A percentile compares a stretch with the other conserved stretches of the same genome.
Conservation (phyloP, 345 rosid genomes). For the Dimocarpus longan region DNA sequence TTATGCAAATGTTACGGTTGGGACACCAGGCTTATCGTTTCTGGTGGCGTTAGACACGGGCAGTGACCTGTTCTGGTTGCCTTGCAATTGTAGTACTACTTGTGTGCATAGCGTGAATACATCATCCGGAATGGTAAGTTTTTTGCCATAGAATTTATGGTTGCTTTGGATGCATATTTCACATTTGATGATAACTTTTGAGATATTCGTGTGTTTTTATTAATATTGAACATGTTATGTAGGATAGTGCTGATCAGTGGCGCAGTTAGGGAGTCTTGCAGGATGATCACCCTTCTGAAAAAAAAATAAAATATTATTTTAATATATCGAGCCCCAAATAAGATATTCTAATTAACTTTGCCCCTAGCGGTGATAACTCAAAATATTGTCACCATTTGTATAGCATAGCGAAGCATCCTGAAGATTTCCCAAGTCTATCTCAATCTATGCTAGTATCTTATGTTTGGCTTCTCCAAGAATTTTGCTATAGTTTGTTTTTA, state of each 20-base stretch:
- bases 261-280: no score
- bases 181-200: background rate
- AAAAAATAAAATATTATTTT: no score
- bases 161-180: background rate
- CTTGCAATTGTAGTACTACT: slow-evolving; percentile 66
- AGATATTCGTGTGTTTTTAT: background rate
- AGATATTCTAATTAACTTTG: no score
- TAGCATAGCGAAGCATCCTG: no score
- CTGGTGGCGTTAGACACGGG: slow-evolving; percentile 95
- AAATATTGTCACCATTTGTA: background rate
- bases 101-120: slow-evolving; percentile 50
- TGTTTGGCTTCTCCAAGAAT: background rate
- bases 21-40: slow-evolving; percentile 69
- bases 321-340: no score
- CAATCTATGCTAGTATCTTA: background rate
- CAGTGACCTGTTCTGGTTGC: slow-evolving; percentile 93
- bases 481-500: no score
- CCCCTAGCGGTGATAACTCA: background rate
- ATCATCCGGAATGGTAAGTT: slow-evolving; percentile 44
- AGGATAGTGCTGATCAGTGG: background rate
- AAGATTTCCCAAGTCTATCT: no score
- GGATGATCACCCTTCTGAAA: no score
- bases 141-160: background rate
- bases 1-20: slow-evolving; percentile 81
- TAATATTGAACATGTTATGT: background rate